Conservation (phyloP, 2,329 filamentous ascomycete genomes). For the Endothia cerciana region DNA sequence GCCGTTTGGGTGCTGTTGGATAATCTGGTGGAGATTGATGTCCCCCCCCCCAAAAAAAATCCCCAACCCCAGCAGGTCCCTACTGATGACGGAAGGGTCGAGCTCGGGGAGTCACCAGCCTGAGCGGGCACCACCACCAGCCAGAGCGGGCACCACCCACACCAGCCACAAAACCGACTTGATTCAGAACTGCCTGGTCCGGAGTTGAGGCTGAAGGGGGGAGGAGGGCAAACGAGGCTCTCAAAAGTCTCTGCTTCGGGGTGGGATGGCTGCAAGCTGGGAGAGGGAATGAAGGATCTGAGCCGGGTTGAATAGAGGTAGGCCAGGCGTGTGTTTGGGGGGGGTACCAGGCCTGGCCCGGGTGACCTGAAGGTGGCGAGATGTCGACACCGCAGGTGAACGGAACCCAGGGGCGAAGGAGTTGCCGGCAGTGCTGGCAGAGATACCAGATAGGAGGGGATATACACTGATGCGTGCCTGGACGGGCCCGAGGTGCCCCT, state of each 20-base stretch:
- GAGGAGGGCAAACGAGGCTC: background rate
- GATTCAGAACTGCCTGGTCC: background rate
- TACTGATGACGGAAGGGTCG: constrained; percentile 14
- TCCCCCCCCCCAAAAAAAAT: constrained; percentile 13
- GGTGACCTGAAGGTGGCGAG: background rate
- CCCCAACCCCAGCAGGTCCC: constrained; percentile 6
- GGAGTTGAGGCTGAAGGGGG: background rate
- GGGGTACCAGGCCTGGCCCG: background rate
- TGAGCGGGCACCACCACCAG: background rate
- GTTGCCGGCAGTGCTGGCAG: background rate
- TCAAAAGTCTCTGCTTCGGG: background rate
- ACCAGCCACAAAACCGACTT: background rate
- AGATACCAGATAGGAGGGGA: background rate
- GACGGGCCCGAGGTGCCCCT: background rate
- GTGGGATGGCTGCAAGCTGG: background rate
- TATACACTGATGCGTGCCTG: background rate
- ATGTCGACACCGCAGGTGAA: background rate
- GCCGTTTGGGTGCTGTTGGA: constrained; percentile 1
- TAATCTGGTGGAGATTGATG: constrained; percentile 8
- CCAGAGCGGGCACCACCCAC: background rate
- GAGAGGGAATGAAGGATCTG: background rate
- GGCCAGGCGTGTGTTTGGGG: background rate
- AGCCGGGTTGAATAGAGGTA: background rate
- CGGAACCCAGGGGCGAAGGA: background rate
- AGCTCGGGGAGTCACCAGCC: background rate